Evolutionary conservation across 495 filamentous ascomycete genomes (phyloP).

Genomic region (Sphaerosporella brunnea): DNA sequence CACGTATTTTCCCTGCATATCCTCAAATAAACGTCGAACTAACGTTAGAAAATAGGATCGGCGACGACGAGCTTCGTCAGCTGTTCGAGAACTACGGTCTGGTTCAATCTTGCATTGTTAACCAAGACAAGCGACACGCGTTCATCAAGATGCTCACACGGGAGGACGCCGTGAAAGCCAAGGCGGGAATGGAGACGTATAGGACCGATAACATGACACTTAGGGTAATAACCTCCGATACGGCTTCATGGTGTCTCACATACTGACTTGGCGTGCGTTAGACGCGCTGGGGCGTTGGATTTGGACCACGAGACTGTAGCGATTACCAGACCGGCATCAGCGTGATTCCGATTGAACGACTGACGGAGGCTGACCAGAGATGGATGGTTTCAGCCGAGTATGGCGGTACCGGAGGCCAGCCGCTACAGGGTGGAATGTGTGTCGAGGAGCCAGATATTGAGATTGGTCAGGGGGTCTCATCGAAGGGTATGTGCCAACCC

Average conservation of each 20-base stretch:
- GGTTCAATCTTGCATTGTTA: slow-evolving; percentile 95
- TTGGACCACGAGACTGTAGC: slow-evolving; percentile 90
- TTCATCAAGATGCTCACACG: slow-evolving; percentile 97
- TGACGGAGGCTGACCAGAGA: slow-evolving; percentile 90
- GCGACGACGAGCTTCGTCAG: slow-evolving; percentile 59
- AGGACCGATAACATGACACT: slow-evolving; percentile 54
- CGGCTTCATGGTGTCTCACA: no score
- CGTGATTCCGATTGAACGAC: slow-evolving; percentile 72
- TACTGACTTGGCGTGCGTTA: no score
- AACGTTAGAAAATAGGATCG: slow-evolving; percentile 34
- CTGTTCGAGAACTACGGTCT: slow-evolving; percentile 64
- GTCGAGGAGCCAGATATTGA: slow-evolving; percentile 98
- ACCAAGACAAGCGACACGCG: slow-evolving; percentile 89
- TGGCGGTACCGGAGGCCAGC: slow-evolving; percentile 72
- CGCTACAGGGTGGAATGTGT: slow-evolving; percentile 65
- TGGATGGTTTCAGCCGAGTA: slow-evolving; percentile 94
- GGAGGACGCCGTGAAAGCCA: slow-evolving; percentile 62
- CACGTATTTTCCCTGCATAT: slow-evolving; percentile 41
- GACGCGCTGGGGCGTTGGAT: slow-evolving; percentile 96
- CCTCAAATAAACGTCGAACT: slow-evolving; percentile 7
- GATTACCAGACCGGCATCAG: slow-evolving; percentile 88
- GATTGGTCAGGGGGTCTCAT: slow-evolving; percentile 90
- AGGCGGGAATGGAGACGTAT: slow-evolving; percentile 77
- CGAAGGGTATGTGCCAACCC: slow-evolving; percentile 36
- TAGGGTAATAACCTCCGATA: slow-evolving; percentile 54